Conservation (phyloP, 331 rosid genomes). For the Telfairia occidentalis region DNA sequence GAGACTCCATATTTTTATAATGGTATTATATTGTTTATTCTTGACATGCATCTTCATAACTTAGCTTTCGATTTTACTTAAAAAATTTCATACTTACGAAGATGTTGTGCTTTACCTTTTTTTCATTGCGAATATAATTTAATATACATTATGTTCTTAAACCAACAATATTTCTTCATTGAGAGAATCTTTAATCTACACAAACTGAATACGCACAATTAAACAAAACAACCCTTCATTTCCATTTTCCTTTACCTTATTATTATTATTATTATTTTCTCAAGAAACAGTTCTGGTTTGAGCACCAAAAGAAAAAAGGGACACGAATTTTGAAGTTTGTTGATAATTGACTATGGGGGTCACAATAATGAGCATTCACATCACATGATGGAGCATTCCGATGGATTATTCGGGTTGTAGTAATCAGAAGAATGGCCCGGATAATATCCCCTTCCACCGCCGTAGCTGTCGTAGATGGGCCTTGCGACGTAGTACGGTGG, state of each 20-base stretch:
- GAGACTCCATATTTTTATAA: too few relatives aligned
- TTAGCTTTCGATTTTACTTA: too few relatives aligned
- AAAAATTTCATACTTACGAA: too few relatives aligned
- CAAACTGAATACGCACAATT: background rate
- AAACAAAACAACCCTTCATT: background rate
- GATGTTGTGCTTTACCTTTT: too few relatives aligned
- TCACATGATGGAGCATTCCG: background rate
- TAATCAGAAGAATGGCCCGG: background rate
- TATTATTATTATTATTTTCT: background rate
- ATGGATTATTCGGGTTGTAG: background rate
- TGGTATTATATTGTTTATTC: too few relatives aligned
- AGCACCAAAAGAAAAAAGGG: background rate
- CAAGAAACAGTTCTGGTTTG: background rate
- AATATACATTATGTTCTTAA: background rate
- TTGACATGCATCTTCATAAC: too few relatives aligned
- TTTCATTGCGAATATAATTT: background rate
- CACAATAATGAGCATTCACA: slow-evolving; percentile 1
- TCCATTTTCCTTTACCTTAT: background rate
- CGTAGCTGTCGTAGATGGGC: slow-evolving; percentile 18
- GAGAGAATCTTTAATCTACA: background rate
- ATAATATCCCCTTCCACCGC: slow-evolving; percentile 18
- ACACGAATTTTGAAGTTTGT: background rate
- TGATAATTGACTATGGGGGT: background rate
- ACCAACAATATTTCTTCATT: background rate
- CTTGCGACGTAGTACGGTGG: slow-evolving; percentile 29